A percentile compares a stretch with the other conserved stretches of the same genome.
phyloP scores from a whole-genome alignment of 495 filamentous ascomycete species.

The Talaromyces nanjingensis region DNA sequence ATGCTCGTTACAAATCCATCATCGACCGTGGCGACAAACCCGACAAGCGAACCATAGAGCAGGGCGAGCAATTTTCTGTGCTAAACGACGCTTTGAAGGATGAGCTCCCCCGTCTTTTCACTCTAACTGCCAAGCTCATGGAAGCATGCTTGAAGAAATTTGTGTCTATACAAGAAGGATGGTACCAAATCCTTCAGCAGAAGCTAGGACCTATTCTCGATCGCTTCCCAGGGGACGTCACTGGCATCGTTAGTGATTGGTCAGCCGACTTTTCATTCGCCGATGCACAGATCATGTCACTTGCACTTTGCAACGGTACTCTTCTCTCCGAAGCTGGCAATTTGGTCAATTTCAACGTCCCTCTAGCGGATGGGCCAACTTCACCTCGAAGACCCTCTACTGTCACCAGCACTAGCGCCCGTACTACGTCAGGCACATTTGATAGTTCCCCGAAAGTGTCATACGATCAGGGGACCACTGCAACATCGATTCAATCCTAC shows the following conservation, averaged over 20 bases:
- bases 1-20: slow-evolving; percentile 70
- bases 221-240: slow-evolving; percentile 55
- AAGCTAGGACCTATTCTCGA: slow-evolving; percentile 73
- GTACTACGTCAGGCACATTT: slow-evolving; percentile 55
- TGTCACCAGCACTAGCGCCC: slow-evolving; percentile 33
- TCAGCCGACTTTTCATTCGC: slow-evolving; percentile 59
- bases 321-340: slow-evolving; percentile 45
- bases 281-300: slow-evolving; percentile 41
- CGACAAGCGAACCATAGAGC: slow-evolving; percentile 74
- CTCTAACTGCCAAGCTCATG: slow-evolving; percentile 68
- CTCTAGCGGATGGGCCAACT: slow-evolving; percentile 30
- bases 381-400: slow-evolving; percentile 40
- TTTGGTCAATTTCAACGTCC: slow-evolving; percentile 47
- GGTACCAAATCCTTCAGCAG: slow-evolving; percentile 71
- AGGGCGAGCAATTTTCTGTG: slow-evolving; percentile 78
- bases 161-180: slow-evolving; percentile 70
- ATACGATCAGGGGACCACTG: slow-evolving; percentile 42
- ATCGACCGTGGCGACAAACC: slow-evolving; percentile 72
- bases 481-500: slow-evolving; percentile 29
- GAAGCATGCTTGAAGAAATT: slow-evolving; percentile 75
- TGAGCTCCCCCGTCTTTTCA: slow-evolving; percentile 81
- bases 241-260: slow-evolving; percentile 65
- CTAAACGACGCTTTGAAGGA: slow-evolving; percentile 89
- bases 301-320: slow-evolving; percentile 54
- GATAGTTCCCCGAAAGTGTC: slow-evolving; percentile 52